Conservation (phyloP, 2,329 filamentous ascomycete species). For the Chaetomium olivaceum region DNA sequence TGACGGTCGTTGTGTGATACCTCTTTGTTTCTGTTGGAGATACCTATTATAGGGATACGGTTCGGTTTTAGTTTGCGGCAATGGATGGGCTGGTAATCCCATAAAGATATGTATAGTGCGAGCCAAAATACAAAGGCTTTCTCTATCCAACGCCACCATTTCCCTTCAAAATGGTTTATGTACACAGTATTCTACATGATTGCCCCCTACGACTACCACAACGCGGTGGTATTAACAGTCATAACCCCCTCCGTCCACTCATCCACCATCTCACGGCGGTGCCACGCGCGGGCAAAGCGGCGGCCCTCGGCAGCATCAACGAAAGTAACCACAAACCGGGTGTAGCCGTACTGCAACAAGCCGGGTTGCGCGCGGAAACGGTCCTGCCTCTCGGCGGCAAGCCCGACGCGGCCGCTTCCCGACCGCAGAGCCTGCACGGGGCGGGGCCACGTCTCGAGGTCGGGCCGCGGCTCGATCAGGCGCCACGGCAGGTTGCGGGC, state of each 20-base stretch:
- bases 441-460: background rate
- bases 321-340: constrained; percentile 58
- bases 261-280: constrained; percentile 41
- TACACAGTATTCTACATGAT: background rate
- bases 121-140: background rate
- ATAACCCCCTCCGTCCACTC: constrained; percentile 29
- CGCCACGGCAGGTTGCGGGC: constrained; percentile 45
- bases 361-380: background rate
- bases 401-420: constrained; percentile 1
- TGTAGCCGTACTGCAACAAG: constrained; percentile 40
- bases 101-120: background rate
- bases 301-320: constrained; percentile 54
- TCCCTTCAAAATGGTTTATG: background rate
- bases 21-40: constrained; percentile 18
- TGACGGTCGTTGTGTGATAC: constrained; percentile 27
- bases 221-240: constrained; percentile 34
- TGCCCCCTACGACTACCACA: constrained; percentile 31
- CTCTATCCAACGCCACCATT: background rate
- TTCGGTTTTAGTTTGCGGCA: background rate
- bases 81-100: constrained; percentile 4
- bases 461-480: constrained; percentile 27
- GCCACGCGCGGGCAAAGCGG: constrained; percentile 50
- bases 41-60: constrained; percentile 11
- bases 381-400: background rate
- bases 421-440: background rate